Base-by-base conservation (phyloP, 169 alveolate genomes). In the Toxoplasma gondii region DNA sequence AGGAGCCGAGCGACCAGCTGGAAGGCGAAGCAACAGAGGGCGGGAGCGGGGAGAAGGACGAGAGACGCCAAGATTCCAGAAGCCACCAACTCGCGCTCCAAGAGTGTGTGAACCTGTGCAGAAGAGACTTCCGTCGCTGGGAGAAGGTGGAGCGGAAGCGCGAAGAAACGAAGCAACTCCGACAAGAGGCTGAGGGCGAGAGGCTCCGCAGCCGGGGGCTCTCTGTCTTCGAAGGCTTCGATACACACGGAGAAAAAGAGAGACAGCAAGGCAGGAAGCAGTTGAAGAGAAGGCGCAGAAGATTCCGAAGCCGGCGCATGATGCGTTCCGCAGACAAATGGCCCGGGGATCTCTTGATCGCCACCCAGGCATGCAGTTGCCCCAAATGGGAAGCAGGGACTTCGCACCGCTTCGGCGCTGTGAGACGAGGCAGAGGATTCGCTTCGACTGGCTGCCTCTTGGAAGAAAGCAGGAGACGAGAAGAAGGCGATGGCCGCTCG, bases 1-100 rank as follows among this genome's bases (percentile, higher is more conserved):
- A 82, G 90, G 38, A 82, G 90, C 27, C 38, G 90, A 29, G 67
- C 90, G 19, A 36, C 12, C 43, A 82, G 90, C 64, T 82, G 90
- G 34, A 82, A 12, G 9, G 67, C 64, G 41, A 7, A 39, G 90
- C 58, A 82, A 67, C 90, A 82, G 64, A 82, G 67, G 12, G 53
- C 34, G 9, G 53, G 67, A 24, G 67, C 38, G 90, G 64, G 67
- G 39, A 41, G 36, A 34, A 82, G 36, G 41, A 38, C 45, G 45
- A 78, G 90, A 4, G 64, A 16, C 39, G 36, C 44, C n/a, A 82
- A 67, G 67, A 82, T n/a, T 10, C 86, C 86, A 1, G 86, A 82
- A 29, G 90, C 69, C 24, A 82, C 39, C 44, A 74, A 44, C 44
- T 74, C 45, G 49, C 43, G 38, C 84, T 31, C 39, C 43, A 74